Base-by-base conservation (phyloP, 1,139 yeast genomes). In the Yamadazyma spencermartinsiae region DNA sequence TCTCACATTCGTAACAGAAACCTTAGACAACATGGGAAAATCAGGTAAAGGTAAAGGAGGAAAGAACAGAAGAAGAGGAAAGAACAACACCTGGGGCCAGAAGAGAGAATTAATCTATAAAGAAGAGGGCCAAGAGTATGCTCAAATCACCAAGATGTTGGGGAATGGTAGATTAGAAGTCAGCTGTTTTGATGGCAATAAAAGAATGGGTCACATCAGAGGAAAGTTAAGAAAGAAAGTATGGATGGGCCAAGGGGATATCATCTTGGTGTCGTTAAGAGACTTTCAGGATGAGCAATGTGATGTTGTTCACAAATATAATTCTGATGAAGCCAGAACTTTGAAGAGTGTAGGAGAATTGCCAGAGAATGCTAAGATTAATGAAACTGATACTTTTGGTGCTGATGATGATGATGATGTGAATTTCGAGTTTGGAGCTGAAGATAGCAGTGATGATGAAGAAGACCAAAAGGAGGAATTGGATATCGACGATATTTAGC, bases 171-270 rank as follows among this genome's bases (percentile, higher is more conserved):
- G 98, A 68, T 82, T 94, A 40, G 96, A 90, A 65, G 97, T 95
- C 41, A 67, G 81, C 39, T 94, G 98, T 70, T 94, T 92, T 59
- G 98, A 94, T 61, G 96, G 96, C 49, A 74, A 76, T 52, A 88
- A 83, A 63, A 83, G 99, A 74, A 79, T 88, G 80, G 98, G 96
- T 14, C 98, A 92, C 63, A 94, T 94, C 59, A 86, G 99, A 76
- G 99, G 99, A 54, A 94, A 94, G 66, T 80, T 94, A 73, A 86
- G 99, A 79, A 94, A 94, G 83, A 92, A 92, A 80, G 98, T 90
- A 46, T 94, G 99, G 99, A 90, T 94, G 88, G 86, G 88, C 33
- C 98, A 89, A 68, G 98, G 98, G 70, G 99, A 94, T 62, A 94
- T 94, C 55, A 89, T 94, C 52, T 74, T 94, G 59, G 92, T 92